Percentiles rank a stretch among this genome's conserved stretches.
Evolutionary conservation across 2,329 filamentous ascomycete species (phyloP).

Genomic region (Botrytis galanthina): DNA sequence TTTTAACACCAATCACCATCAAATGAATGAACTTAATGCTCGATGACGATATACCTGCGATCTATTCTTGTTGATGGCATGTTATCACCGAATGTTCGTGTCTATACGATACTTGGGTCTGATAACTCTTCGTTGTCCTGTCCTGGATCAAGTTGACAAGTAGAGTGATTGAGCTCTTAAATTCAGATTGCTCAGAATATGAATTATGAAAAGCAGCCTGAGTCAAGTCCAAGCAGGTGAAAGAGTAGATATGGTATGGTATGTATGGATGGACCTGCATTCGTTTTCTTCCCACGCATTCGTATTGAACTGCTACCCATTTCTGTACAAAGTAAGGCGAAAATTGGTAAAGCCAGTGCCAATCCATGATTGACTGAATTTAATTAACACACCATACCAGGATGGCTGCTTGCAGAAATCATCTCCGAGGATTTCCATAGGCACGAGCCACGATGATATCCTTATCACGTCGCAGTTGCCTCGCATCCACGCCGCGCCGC

Average conservation of each 20-base stretch:
- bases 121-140: neutral
- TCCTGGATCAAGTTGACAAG: neutral
- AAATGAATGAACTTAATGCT: conserved; percentile 20
- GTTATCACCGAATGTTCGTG: neutral
- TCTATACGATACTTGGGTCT: neutral
- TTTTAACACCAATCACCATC: conserved; percentile 29
- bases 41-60: conserved; percentile 25
- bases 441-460: conserved; percentile 20
- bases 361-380: neutral
- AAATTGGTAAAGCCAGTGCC: neutral
- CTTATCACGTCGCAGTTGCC: conserved; percentile 18
- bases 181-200: neutral
- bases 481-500: conserved; percentile 16
- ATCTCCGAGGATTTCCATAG: conserved; percentile 21
- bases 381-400: neutral
- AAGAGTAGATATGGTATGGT: too few species aligned
- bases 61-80: neutral
- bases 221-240: neutral
- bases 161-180: neutral
- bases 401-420: conserved; percentile 21
- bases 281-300: neutral
- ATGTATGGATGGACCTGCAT: neutral
- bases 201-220: neutral
- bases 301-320: neutral
- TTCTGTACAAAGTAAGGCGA: neutral